These are phyloP conservation scores for Amanita rimosa DNA, from an alignment of 768 basidiomycete species.

Conservation along the genomic window DNA sequence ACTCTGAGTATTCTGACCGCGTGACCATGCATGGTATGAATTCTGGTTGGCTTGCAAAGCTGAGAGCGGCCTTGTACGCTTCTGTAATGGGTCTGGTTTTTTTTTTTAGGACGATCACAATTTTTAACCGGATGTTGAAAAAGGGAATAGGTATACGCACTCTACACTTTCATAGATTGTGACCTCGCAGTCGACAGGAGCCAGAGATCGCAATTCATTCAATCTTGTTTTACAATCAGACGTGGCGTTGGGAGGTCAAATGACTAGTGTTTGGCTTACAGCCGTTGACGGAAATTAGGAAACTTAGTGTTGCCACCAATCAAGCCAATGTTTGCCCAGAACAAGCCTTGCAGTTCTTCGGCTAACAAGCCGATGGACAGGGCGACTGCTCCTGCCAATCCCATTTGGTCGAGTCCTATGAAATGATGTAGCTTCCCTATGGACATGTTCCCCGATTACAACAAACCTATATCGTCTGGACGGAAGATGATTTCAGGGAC, in stretches of 20 bases:
- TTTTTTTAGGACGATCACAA: not conserved
- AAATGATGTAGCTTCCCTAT: constrained; percentile 13
- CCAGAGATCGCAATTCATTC: constrained; percentile 65
- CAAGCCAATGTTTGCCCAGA: constrained; percentile 89
- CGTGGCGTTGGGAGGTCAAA: not conserved
- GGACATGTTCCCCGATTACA: not conserved
- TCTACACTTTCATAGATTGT: constrained; percentile 58
- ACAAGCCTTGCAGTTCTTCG: constrained; percentile 79
- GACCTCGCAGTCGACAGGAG: constrained; percentile 75
- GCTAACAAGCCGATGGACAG: constrained; percentile 68
- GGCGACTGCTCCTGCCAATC: constrained; percentile 67
- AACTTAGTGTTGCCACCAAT: constrained; percentile 78
- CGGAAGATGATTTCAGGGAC: constrained; percentile 91
- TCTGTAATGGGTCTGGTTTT: constrained; percentile 49
- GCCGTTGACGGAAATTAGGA: constrained; percentile 57
- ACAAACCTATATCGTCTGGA: constrained; percentile 80
- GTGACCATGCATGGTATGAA: constrained; percentile 52
- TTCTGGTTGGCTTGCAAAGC: constrained; percentile 41
- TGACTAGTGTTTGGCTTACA: constrained; percentile 40
- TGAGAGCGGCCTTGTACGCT: constrained; percentile 48
- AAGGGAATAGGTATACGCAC: constrained; percentile 40
- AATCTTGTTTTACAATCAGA: constrained; percentile 30
- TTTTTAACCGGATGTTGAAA: not conserved
- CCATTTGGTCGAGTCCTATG: constrained; percentile 69
- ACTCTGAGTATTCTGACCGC: constrained; percentile 76